Evolutionary conservation across 2,329 filamentous ascomycete genomes (phyloP).

Genomic region (Emergomyces africanus): DNA sequence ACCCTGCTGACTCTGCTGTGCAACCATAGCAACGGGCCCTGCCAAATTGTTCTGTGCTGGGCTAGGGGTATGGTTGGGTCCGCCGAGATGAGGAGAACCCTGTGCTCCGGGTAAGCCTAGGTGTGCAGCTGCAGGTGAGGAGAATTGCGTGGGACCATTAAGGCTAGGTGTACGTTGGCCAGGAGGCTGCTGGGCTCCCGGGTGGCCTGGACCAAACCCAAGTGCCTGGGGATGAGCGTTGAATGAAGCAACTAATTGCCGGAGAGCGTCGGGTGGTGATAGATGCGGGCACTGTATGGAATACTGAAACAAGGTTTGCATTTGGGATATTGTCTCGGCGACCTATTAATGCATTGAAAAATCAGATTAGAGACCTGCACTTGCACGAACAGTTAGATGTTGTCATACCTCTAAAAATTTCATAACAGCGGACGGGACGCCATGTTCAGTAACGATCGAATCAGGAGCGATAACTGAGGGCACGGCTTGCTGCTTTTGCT

Average conservation of each 20-base stretch:
- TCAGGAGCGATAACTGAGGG: slow-evolving; percentile 33
- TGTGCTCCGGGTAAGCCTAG: slow-evolving; percentile 36
- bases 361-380: not conserved
- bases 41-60: slow-evolving; percentile 34
- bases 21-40: slow-evolving; percentile 40
- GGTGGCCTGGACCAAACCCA: not conserved
- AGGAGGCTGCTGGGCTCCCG: slow-evolving; percentile 19
- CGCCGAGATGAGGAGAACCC: slow-evolving; percentile 40
- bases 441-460: slow-evolving; percentile 36
- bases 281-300: slow-evolving; percentile 41
- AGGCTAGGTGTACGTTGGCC: slow-evolving; percentile 33
- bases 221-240: slow-evolving; percentile 25
- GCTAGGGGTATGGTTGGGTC: slow-evolving; percentile 35
- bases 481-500: slow-evolving; percentile 31
- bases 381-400: slow-evolving; percentile 1
- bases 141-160: slow-evolving; percentile 39
- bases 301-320: slow-evolving; percentile 48
- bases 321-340: slow-evolving; percentile 52
- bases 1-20: slow-evolving; percentile 44
- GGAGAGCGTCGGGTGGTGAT: slow-evolving; percentile 43
- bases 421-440: slow-evolving; percentile 44
- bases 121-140: slow-evolving; percentile 46
- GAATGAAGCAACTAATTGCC: slow-evolving; percentile 37
- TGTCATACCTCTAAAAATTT: slow-evolving; percentile 48
- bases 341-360: slow-evolving; percentile 32